Evolutionary conservation across 2,329 filamentous ascomycete species (phyloP).

Genomic region (Thielaviopsis musarum): DNA sequence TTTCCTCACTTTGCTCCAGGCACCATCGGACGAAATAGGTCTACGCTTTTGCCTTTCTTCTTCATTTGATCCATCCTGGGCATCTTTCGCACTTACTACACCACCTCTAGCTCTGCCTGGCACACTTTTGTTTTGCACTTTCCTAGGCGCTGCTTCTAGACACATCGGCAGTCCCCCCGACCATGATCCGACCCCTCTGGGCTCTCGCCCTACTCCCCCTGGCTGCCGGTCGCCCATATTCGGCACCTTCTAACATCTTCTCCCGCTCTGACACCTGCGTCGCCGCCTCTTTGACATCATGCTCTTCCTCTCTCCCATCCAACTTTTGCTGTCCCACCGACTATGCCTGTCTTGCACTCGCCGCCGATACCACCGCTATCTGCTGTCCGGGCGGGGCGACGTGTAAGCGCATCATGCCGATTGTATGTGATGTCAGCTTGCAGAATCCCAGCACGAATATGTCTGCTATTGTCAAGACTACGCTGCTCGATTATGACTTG

Average conservation of each 20-base stretch:
- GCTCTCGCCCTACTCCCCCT: conserved; percentile 24
- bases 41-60: background rate
- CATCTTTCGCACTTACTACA: background rate
- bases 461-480: conserved; percentile 47
- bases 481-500: conserved; percentile 38
- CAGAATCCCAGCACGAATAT: conserved; percentile 44
- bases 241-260: conserved; percentile 21
- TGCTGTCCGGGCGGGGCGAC: conserved; percentile 46
- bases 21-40: background rate
- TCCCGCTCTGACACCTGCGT: conserved; percentile 22
- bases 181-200: conserved; percentile 18
- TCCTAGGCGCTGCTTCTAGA: background rate
- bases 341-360: conserved; percentile 42
- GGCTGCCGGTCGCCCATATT: conserved; percentile 21
- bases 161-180: conserved; percentile 15
- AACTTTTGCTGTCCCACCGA: conserved; percentile 48
- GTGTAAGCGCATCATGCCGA: conserved; percentile 45
- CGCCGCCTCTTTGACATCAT: conserved; percentile 28
- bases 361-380: conserved; percentile 47
- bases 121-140: background rate
- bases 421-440: conserved; percentile 44
- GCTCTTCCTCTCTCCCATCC: conserved; percentile 37
- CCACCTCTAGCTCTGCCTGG: background rate
- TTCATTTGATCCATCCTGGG: background rate
- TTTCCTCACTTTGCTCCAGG: background rate